These are phyloP conservation scores for Penstemon eatonii DNA, from an alignment of 257 asterid genomes.

Conservation along the genomic window DNA sequence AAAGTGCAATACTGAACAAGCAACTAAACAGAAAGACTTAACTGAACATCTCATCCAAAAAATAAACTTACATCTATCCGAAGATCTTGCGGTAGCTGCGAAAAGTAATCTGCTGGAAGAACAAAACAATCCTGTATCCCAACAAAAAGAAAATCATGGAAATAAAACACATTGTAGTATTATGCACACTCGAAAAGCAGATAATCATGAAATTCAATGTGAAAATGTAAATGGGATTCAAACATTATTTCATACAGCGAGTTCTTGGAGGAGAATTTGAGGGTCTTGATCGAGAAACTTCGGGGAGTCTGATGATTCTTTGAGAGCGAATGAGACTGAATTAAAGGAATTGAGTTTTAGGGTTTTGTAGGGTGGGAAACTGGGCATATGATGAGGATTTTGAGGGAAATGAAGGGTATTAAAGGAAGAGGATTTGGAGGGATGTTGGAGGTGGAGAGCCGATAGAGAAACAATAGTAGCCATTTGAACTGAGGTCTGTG, in stretches of 20 bases:
- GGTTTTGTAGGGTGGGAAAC: conserved; percentile 34
- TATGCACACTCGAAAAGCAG: background rate
- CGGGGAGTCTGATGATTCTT: conserved; percentile 75
- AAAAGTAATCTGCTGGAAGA: conserved; percentile 77
- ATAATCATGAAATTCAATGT: background rate
- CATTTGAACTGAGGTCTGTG: conserved; percentile 34
- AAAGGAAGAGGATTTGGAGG: conserved; percentile 33
- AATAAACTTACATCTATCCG: conserved; percentile 78
- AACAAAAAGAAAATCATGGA: conserved; percentile 4
- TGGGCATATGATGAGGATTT: conserved; percentile 31
- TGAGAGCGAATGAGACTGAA: conserved; percentile 50
- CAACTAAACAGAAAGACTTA: background rate
- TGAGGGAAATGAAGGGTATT: conserved; percentile 28
- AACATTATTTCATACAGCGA: conserved; percentile 49
- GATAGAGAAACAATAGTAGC: conserved; percentile 46
- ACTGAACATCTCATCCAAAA: background rate
- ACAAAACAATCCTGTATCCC: conserved; percentile 63
- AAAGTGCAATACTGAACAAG: background rate
- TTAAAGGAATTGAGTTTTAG: conserved; percentile 33
- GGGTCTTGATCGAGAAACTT: conserved; percentile 62
- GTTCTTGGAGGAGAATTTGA: conserved; percentile 59
- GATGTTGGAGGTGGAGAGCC: conserved; percentile 43
- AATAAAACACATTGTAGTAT: background rate
- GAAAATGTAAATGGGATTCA: background rate
- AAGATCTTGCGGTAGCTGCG: conserved; percentile 83